These are phyloP conservation scores for Kingdonia uniflora DNA, from an alignment of 164 flowering plant species.

Conservation along the genomic window DNA sequence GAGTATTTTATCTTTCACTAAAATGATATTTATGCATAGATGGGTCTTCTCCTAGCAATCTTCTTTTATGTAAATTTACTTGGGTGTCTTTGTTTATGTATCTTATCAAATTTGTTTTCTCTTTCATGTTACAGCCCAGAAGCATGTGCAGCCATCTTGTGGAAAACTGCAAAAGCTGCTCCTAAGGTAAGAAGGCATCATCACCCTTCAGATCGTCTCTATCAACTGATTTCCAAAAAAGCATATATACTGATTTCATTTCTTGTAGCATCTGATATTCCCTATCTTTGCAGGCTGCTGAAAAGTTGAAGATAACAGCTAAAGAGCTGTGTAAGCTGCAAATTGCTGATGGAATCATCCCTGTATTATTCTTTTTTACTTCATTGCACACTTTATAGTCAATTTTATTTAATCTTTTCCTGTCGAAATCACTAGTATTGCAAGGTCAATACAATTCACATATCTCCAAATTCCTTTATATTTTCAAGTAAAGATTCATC, in stretches of 20 bases:
- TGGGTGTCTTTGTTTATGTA: background rate
- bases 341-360: slow-evolving; percentile 84
- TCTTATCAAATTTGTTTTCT: background rate
- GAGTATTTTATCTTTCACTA: too few relatives aligned
- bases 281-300: slow-evolving; percentile 68
- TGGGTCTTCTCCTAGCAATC: too few relatives aligned
- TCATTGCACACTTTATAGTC: background rate
- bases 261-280: background rate
- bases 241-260: slow-evolving; percentile 6
- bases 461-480: too few relatives aligned
- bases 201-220: background rate
- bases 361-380: slow-evolving; percentile 40
- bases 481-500: too few relatives aligned
- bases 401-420: background rate
- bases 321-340: slow-evolving; percentile 54
- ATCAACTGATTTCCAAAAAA: too few relatives aligned
- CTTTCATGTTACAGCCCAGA: slow-evolving; percentile 57
- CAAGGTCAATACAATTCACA: too few relatives aligned
- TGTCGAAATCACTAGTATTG: too few relatives aligned
- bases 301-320: slow-evolving; percentile 82
- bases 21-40: too few relatives aligned
- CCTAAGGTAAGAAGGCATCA: slow-evolving; percentile 56
- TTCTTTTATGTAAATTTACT: too few relatives aligned
- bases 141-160: slow-evolving; percentile 96
- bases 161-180: slow-evolving; percentile 80